Conservation (phyloP, 2,329 filamentous ascomycete genomes). For the Tolypocladium amazonense region DNA sequence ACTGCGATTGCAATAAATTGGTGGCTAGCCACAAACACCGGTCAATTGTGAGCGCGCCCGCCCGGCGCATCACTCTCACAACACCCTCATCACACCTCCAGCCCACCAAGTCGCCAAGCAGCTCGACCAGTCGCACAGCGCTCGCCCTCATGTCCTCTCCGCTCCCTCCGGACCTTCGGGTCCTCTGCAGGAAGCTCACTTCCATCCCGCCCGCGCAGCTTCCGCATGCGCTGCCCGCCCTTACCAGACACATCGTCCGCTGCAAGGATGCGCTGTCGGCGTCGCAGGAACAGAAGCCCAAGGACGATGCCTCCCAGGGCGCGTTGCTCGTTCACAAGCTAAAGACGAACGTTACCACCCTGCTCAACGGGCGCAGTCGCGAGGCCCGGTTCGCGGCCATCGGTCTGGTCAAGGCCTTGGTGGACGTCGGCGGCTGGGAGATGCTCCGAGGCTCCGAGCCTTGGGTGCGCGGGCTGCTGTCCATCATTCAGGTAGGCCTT, state of each 20-base stretch:
- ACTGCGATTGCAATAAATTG: not conserved
- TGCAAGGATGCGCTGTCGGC: constrained; percentile 53
- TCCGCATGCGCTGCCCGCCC: constrained; percentile 58
- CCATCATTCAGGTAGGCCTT: constrained; percentile 56
- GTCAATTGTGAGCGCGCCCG: not conserved
- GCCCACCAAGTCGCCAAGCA: not conserved
- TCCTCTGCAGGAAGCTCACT: constrained; percentile 59
- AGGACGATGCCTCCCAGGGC: constrained; percentile 51
- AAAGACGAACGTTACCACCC: constrained; percentile 64
- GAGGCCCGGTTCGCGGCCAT: constrained; percentile 71
- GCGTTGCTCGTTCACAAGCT: constrained; percentile 70
- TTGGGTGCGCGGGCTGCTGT: constrained; percentile 70
- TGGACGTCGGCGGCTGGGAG: constrained; percentile 81
- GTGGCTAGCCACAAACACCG: no score
- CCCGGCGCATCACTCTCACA: not conserved
- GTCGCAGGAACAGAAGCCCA: constrained; percentile 48
- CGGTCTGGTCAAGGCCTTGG: constrained; percentile 65
- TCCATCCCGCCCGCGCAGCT: constrained; percentile 64
- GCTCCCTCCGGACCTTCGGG: constrained; percentile 43
- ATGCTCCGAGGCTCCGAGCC: constrained; percentile 60
- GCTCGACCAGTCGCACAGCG: not conserved
- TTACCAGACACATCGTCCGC: constrained; percentile 49
- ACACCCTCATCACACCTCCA: not conserved
- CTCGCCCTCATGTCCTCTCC: constrained; percentile 11
- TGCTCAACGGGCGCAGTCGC: constrained; percentile 65